Conservation (phyloP, 2,329 filamentous ascomycete genomes). For the Fusarium begoniae region DNA sequence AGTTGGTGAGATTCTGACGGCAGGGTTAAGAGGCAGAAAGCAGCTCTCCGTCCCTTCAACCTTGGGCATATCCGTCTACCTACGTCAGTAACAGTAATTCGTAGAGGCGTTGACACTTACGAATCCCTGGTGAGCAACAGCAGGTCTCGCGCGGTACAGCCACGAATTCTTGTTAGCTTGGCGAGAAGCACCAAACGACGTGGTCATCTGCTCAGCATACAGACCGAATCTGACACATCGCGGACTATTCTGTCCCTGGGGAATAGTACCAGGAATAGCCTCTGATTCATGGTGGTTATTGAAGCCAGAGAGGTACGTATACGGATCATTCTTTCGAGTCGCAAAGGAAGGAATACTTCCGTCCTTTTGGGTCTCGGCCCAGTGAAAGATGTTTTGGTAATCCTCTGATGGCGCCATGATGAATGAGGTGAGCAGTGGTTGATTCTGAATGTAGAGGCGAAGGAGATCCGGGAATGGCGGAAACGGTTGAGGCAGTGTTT, state of each 20-base stretch:
- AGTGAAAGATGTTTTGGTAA: constrained; percentile 63
- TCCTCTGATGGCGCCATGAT: constrained; percentile 40
- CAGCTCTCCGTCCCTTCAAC: constrained; percentile 40
- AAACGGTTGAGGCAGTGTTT: neutral
- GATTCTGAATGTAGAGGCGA: neutral
- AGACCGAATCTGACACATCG: constrained; percentile 51
- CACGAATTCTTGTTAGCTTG: constrained; percentile 46
- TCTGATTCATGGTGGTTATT: constrained; percentile 58
- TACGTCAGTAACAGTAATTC: neutral
- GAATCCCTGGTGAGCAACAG: constrained; percentile 46
- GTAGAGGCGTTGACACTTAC: neutral
- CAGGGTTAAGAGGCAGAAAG: constrained; percentile 37
- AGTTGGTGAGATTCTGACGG: constrained; percentile 36
- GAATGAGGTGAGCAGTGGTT: neutral
- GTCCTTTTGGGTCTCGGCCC: constrained; percentile 69
- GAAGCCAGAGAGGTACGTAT: constrained; percentile 66
- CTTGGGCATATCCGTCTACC: constrained; percentile 35
- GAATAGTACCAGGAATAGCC: constrained; percentile 56
- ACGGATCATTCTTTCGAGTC: constrained; percentile 51
- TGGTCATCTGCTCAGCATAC: constrained; percentile 56
- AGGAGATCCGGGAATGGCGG: neutral
- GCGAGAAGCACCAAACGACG: constrained; percentile 46
- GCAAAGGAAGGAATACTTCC: constrained; percentile 63
- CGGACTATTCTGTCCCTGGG: constrained; percentile 56
- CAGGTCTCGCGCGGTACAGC: constrained; percentile 43